Percentiles rank a stretch among this genome's conserved stretches.
phyloP scores from a whole-genome alignment of 208 protist genomes.

The Leishmania arabica region DNA sequence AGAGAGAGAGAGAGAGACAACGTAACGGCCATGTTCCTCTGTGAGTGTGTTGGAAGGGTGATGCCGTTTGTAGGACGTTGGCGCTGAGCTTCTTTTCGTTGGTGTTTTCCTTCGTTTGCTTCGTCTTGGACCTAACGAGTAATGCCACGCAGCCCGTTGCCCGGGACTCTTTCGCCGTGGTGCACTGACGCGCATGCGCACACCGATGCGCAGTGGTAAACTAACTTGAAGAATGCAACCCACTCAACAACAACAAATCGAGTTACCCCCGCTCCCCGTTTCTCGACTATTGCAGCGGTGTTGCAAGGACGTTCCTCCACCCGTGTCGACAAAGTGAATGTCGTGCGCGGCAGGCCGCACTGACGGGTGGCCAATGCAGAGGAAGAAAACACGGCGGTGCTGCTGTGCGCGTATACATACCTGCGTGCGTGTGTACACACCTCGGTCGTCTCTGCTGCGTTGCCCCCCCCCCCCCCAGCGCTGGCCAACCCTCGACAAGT shows the following conservation, averaged over 20 bases:
- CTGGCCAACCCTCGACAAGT: background rate
- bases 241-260: background rate
- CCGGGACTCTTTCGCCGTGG: background rate
- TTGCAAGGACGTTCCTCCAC: background rate
- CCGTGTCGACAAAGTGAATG: background rate
- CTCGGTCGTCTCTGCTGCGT: background rate
- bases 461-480: too few relatives aligned
- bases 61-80: background rate
- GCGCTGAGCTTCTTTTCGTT: background rate
- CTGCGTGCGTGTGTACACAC: background rate
- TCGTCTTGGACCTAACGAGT: conserved; percentile 14
- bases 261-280: background rate
- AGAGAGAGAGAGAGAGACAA: too few relatives aligned
- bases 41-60: background rate
- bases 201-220: background rate
- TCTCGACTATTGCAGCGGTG: background rate
- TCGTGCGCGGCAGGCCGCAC: background rate
- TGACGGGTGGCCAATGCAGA: background rate
- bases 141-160: background rate
- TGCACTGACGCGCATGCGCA: background rate
- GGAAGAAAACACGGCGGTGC: background rate
- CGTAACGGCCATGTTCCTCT: background rate
- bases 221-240: background rate
- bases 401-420: background rate
- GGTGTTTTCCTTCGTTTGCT: conserved; percentile 1